These are phyloP conservation scores for Schizonepeta tenuifolia DNA, from an alignment of 257 asterid species.

Conservation along the genomic window DNA sequence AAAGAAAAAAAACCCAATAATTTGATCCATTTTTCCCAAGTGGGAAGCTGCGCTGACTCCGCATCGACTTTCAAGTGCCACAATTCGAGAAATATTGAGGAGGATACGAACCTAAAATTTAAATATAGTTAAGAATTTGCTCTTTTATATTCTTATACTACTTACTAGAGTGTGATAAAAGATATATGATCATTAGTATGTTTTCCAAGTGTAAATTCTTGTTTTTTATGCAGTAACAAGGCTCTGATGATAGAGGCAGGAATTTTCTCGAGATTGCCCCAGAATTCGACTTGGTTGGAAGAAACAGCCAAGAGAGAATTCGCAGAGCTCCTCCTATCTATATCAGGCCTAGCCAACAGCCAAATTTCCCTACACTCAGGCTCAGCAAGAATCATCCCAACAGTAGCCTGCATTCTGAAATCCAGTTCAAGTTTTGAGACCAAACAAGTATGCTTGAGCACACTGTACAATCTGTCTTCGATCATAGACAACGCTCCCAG, in stretches of 20 bases:
- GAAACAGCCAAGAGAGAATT: constrained; percentile 54
- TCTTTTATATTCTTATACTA: too few species aligned
- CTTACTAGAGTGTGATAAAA: neutral
- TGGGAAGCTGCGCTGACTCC: neutral
- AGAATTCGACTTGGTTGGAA: constrained; percentile 39
- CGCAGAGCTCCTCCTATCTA: constrained; percentile 59
- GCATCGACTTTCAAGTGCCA: neutral
- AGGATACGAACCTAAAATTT: too few species aligned
- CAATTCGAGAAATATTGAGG: neutral
- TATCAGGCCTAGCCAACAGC: constrained; percentile 65
- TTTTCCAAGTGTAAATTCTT: neutral
- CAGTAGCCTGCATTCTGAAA: constrained; percentile 56
- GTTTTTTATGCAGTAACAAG: constrained; percentile 65
- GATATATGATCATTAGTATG: neutral
- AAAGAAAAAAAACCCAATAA: too few species aligned
- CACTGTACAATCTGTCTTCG: constrained; percentile 67
- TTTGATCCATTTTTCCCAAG: neutral
- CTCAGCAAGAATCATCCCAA: constrained; percentile 52
- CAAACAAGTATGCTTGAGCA: constrained; percentile 49
- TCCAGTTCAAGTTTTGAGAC: constrained; percentile 50
- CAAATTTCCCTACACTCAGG: constrained; percentile 50
- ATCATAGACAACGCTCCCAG: constrained; percentile 50
- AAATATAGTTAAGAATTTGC: too few species aligned
- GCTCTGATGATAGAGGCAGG: constrained; percentile 89
- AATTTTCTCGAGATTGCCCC: constrained; percentile 63